Evolutionary conservation across 129 eudicot genomes (phyloP), one percentile per base, ranked within the genome.

Genomic region (Arctium lappa): DNA sequence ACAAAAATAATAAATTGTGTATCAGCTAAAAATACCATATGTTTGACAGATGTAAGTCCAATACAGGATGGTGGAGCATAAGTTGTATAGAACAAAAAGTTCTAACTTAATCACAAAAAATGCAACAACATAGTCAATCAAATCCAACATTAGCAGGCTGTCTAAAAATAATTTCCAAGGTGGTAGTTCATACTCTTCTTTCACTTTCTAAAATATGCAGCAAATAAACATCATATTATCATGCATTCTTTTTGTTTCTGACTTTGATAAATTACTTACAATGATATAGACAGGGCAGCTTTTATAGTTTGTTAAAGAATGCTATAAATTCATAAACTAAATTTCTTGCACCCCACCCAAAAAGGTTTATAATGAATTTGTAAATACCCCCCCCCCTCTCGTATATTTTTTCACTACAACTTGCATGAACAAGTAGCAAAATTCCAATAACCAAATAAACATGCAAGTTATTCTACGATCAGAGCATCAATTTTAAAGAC

Each of bases 31-130:
- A 22, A 39, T 37, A 78, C 65, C 65, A 56, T 3, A 56, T 4
- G 18, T 56, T 56, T 44, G 2, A 44, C 53, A 56, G n/a, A 78
- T 78, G 36, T 65, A 63, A 71, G 34, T 48, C 69, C 11, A 37
- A 44, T 80, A 32, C 83, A 81, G 22, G 44, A 78, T 56, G 39
- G 74, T 60, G 73, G 74, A 56, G 44, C 38, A n/a, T 16, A 56
- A 56, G 65, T 60, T 18, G 56, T 73, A 60, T 56, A 78, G 79
- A 15, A 16, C 74, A 12, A 78, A 72, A 36, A 78, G 8, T 48
- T 42, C 32, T 44, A n/a, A 73, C 60, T 12, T 12, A 3, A 50
- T 50, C 62, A 50, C 62, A 12, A 50, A 50, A 50, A 50, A 50
- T 50, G 18, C 6, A 50, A 50, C n/a, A 50, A 50, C 16, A 50